Conservation (phyloP, 2,329 filamentous ascomycete genomes). For the Beauveria caledonica region DNA sequence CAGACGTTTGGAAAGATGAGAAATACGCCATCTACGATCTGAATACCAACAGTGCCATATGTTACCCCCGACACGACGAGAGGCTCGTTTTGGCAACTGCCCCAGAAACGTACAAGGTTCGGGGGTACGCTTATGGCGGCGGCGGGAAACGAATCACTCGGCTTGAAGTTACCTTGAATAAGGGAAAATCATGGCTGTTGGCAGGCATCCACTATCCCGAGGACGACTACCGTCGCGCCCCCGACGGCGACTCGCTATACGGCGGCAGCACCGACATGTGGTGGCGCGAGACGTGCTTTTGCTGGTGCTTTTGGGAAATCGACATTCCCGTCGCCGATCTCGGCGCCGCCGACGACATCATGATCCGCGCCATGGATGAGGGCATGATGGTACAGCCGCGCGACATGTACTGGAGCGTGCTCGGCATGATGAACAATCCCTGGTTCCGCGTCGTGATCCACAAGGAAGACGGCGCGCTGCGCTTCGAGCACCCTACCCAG, state of each 20-base stretch:
- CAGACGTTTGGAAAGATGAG: slow-evolving; percentile 79
- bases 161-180: slow-evolving; percentile 76
- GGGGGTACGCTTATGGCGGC: slow-evolving; percentile 82
- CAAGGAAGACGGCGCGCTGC: slow-evolving; percentile 50
- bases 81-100: slow-evolving; percentile 42
- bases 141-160: slow-evolving; percentile 77
- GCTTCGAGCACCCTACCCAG: slow-evolving; percentile 85
- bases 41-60: slow-evolving; percentile 76
- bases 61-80: slow-evolving; percentile 73
- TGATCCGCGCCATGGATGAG: slow-evolving; percentile 86
- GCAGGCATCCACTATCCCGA: slow-evolving; percentile 76
- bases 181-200: slow-evolving; percentile 71
- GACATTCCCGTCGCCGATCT: slow-evolving; percentile 57
- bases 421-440: slow-evolving; percentile 97
- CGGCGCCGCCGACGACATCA: slow-evolving; percentile 57
- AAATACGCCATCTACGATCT: slow-evolving; percentile 90
- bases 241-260: slow-evolving; percentile 55
- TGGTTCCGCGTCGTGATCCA: slow-evolving; percentile 81
- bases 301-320: slow-evolving; percentile 88
- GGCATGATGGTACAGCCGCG: slow-evolving; percentile 77
- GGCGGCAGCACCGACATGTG: slow-evolving; percentile 73
- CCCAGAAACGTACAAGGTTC: slow-evolving; percentile 49
- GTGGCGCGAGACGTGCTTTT: slow-evolving; percentile 75
- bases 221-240: slow-evolving; percentile 64
- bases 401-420: slow-evolving; percentile 93